These are phyloP conservation scores for Hermanozyma aechmeae DNA, from an alignment of 805 yeast genomes.

Conservation along the genomic window DNA sequence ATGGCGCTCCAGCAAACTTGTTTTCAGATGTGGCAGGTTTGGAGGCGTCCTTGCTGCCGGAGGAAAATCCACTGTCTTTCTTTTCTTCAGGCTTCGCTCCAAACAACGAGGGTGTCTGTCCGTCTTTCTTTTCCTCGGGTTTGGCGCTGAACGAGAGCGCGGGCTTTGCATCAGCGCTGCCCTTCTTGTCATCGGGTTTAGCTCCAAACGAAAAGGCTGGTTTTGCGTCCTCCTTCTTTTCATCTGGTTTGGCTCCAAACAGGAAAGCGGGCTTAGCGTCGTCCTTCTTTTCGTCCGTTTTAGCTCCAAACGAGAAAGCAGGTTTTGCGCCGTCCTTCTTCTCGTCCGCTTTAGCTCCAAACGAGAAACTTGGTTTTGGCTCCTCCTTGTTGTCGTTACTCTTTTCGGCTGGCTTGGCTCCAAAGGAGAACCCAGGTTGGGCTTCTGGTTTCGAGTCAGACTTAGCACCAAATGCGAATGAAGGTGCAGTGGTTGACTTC, in stretches of 20 bases:
- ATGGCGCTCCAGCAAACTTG: too few relatives aligned
- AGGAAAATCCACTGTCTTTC: slow-evolving; percentile 3
- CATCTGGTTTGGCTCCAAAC: not conserved
- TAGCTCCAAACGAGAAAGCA: not conserved
- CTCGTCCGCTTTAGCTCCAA: slow-evolving; percentile 5
- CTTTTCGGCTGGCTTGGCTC: slow-evolving; percentile 10
- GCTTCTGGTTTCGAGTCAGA: slow-evolving; percentile 2
- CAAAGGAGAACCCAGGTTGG: slow-evolving; percentile 14
- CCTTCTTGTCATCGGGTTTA: slow-evolving; percentile 1
- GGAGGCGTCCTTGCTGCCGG: too few relatives aligned
- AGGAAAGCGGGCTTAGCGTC: not conserved
- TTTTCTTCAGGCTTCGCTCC: slow-evolving; percentile 3
- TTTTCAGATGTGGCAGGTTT: too few relatives aligned
- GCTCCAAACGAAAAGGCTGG: not conserved
- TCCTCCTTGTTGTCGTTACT: slow-evolving; percentile 3
- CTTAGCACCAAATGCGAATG: not conserved
- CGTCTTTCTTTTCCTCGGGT: slow-evolving; percentile 10
- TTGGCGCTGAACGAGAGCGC: slow-evolving; percentile 4
- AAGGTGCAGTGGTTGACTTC: slow-evolving; percentile 1
- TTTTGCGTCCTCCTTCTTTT: not conserved
- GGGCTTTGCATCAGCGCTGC: slow-evolving; percentile 6
- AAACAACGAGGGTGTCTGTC: slow-evolving; percentile 6
- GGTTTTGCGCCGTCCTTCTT: slow-evolving; percentile 1
- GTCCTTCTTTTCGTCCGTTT: not conserved
- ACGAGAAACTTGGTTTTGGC: slow-evolving; percentile 3